A percentile compares a stretch with the other conserved stretches of the same genome.
phyloP scores from a whole-genome alignment of 345 rosid genomes.

The Cardiospermum halicacabum region DNA sequence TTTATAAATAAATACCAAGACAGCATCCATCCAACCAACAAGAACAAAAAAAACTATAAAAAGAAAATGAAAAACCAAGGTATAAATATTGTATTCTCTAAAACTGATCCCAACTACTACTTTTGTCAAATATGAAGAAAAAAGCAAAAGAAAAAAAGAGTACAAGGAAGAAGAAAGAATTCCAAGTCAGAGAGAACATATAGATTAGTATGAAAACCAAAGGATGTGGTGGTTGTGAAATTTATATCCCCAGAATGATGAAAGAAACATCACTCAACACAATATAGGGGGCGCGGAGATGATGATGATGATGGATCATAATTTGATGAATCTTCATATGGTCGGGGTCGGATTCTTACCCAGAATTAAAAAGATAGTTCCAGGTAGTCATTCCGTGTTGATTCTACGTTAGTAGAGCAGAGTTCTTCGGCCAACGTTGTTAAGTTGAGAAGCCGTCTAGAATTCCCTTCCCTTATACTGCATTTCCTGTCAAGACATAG shows the following conservation, averaged over 20 bases:
- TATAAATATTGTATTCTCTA: neutral
- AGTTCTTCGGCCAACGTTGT: constrained; percentile 18
- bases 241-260: constrained; percentile 22
- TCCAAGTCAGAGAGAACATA: constrained; percentile 1
- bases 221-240: constrained; percentile 12
- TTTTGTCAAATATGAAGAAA: neutral
- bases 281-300: constrained; percentile 2
- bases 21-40: too few relatives aligned
- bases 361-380: constrained; percentile 12
- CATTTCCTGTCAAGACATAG: constrained; percentile 49
- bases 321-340: neutral
- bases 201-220: constrained; percentile 20
- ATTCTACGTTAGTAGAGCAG: constrained; percentile 17
- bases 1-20: neutral
- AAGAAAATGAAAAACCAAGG: neutral
- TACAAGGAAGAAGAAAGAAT: neutral
- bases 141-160: neutral
- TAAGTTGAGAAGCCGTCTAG: constrained; percentile 21
- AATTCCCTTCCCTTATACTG: constrained; percentile 58
- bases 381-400: constrained; percentile 14
- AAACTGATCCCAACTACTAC: constrained; percentile 7
- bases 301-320: too few relatives aligned
- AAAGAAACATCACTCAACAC: constrained; percentile 3
- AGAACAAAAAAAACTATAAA: neutral
- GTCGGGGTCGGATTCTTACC: neutral